Evolutionary conservation across 148 eudicot genomes (phyloP), one percentile per base, ranked within the genome.

Genomic region (Arbutus unedo): DNA sequence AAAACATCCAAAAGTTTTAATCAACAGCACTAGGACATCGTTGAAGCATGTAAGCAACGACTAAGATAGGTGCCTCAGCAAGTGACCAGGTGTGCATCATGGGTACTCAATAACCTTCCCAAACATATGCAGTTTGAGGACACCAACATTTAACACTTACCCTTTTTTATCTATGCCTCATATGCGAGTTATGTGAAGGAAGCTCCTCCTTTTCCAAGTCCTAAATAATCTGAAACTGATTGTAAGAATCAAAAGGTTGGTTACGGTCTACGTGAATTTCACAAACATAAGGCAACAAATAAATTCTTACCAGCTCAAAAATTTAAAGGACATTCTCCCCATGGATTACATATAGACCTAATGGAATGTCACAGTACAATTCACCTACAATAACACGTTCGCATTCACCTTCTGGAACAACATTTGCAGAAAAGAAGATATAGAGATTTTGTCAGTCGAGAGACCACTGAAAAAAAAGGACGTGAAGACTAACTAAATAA

Each of bases 371-470:
- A 80, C 97, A 93, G 81, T 96, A 94, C 50, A 94, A 89, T 53
- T 96, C 97, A 50, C 95, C 98, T 55, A 96, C 98, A 75, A 96
- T 94, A 3, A 93, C 93, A 79, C 95, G 94, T 62, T 96, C 97
- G 82, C 97, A 91, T 77, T 98, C 95, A 81, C 98, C 92, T 93
- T 93, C 95, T 71, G 94, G 94, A 84, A 96, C 98, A 75, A 90
- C 93, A 83, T 96, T 96, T 1, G 97, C 98, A 94, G 92, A 85
- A 89, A 86, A 74, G 8, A 53, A 82, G 7, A 68, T 19, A 23
- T 8, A 53, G 41, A 74, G 1, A 18, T 56, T 31, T 31, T 45
- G 74, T 84, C 57, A 91, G 68, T 84, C 47, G 43, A 51, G 53
- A 53, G 54, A 41, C 1, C 44, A 66, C 9, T n/a, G 70, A 3